Percentiles rank a stretch among this genome's conserved stretches.
Conservation (phyloP, 2,329 filamentous ascomycete genomes). For the Malbranchea cinnamomea region DNA sequence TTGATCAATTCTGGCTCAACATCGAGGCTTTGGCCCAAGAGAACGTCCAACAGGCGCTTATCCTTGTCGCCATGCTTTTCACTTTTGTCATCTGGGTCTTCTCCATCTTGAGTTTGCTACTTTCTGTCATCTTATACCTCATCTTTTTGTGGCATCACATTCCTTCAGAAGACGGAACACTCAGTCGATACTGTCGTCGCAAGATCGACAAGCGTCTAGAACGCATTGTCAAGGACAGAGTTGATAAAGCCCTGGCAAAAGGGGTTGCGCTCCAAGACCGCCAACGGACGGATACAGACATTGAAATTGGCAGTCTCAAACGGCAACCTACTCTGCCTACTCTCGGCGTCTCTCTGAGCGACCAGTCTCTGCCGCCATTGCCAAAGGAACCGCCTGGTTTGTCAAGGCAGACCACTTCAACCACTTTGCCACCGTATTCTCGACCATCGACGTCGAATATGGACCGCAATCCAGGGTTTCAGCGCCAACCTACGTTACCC, state of each 20-base stretch:
- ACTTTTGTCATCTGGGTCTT: slow-evolving; percentile 82
- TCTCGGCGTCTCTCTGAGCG: slow-evolving; percentile 45
- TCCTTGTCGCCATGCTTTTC: slow-evolving; percentile 84
- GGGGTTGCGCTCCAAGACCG: slow-evolving; percentile 46
- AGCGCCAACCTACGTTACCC: slow-evolving; percentile 11
- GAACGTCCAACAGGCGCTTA: slow-evolving; percentile 64
- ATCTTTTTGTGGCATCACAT: slow-evolving; percentile 90
- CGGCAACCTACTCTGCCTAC: slow-evolving; percentile 47
- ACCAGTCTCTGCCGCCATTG: no score
- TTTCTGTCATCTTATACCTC: slow-evolving; percentile 65
- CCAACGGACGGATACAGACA: slow-evolving; percentile 28
- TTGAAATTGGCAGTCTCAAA: slow-evolving; percentile 15
- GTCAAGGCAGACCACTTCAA: slow-evolving; percentile 44
- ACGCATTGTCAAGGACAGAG: slow-evolving; percentile 70
- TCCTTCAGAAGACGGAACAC: slow-evolving; percentile 60
- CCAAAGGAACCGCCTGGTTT: slow-evolving; percentile 43
- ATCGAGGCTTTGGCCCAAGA: slow-evolving; percentile 56
- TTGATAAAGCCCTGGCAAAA: slow-evolving; percentile 75
- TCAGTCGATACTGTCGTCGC: slow-evolving; percentile 74
- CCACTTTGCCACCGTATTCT: slow-evolving; percentile 50
- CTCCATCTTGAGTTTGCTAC: slow-evolving; percentile 55
- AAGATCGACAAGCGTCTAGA: slow-evolving; percentile 80
- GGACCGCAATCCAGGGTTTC: slow-evolving; percentile 6
- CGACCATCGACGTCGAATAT: slow-evolving; percentile 35
- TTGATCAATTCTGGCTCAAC: slow-evolving; percentile 72